phyloP scores from a whole-genome alignment of 2,329 filamentous ascomycete species.

The Juglanconis oblonga region DNA sequence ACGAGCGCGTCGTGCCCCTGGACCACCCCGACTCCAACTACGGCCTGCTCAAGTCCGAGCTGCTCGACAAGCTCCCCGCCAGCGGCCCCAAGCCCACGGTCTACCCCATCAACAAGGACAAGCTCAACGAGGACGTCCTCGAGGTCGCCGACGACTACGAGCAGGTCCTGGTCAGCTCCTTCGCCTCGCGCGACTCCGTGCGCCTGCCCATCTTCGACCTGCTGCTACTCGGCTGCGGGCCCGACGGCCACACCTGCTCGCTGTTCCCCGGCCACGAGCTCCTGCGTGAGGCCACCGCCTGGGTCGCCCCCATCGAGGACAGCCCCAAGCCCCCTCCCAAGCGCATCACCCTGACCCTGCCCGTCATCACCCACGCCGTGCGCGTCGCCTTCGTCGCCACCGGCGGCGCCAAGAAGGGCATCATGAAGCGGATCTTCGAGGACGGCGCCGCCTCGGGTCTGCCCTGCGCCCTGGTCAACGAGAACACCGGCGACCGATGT shows the following conservation, averaged over 20 bases:
- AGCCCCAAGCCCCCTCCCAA: slow-evolving; percentile 90
- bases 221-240: slow-evolving; percentile 87
- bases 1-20: slow-evolving; percentile 91
- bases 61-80: slow-evolving; percentile 81
- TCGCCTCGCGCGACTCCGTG: slow-evolving; percentile 90
- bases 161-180: slow-evolving; percentile 77
- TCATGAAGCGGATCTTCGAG: slow-evolving; percentile 91
- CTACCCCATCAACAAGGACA: slow-evolving; percentile 67
- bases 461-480: slow-evolving; percentile 86
- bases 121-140: slow-evolving; percentile 70
- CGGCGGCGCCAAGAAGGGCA: slow-evolving; percentile 82
- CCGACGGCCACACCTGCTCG: slow-evolving; percentile 96
- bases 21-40: slow-evolving; percentile 95
- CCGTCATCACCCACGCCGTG: slow-evolving; percentile 82
- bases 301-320: slow-evolving; percentile 89
- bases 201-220: slow-evolving; percentile 94
- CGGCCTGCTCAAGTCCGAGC: slow-evolving; percentile 77
- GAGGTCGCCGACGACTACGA: slow-evolving; percentile 95
- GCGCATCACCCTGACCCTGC: slow-evolving; percentile 88
- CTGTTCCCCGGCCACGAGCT: slow-evolving; percentile 89
- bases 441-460: slow-evolving; percentile 63
- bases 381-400: slow-evolving; percentile 91
- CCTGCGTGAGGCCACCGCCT: slow-evolving; percentile 81
- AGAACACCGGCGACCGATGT: slow-evolving; percentile 76
- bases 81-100: slow-evolving; percentile 66